Evolutionary conservation across 2,329 filamentous ascomycete genomes (phyloP).

Genomic region (Trichoderma sp.): DNA sequence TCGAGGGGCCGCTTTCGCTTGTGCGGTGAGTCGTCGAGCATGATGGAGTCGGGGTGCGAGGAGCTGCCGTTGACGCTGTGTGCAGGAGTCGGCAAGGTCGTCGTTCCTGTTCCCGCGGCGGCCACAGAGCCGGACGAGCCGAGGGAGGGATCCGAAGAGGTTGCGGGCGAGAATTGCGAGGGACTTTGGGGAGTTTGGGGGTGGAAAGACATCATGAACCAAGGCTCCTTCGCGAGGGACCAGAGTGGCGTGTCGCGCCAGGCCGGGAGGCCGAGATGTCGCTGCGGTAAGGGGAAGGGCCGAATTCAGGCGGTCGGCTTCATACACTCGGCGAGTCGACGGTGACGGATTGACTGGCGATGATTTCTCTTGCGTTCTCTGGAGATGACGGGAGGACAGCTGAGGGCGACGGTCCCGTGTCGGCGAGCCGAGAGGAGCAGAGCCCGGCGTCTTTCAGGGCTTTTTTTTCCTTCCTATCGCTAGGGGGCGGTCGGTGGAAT

Average conservation of each 20-base stretch:
- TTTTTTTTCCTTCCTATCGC: conserved; percentile 8
- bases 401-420: conserved; percentile 7
- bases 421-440: conserved; percentile 6
- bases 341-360: neutral
- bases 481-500: neutral
- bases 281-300: conserved; percentile 31
- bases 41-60: conserved; percentile 44
- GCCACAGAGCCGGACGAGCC: conserved; percentile 51
- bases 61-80: conserved; percentile 59
- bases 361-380: neutral
- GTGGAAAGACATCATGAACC: conserved; percentile 60
- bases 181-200: conserved; percentile 67
- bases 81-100: conserved; percentile 59
- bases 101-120: conserved; percentile 42
- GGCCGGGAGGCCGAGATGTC: conserved; percentile 33
- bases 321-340: conserved; percentile 28
- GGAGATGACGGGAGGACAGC: neutral
- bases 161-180: conserved; percentile 58
- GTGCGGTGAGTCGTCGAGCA: conserved; percentile 52
- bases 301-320: conserved; percentile 29
- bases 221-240: conserved; percentile 31
- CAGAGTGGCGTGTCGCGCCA: conserved; percentile 32
- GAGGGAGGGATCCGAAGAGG: conserved; percentile 48
- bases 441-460: neutral
- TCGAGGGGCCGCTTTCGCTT: conserved; percentile 62